Base-by-base conservation (phyloP, 805 yeast species). In the Metschnikowia proteae region DNA sequence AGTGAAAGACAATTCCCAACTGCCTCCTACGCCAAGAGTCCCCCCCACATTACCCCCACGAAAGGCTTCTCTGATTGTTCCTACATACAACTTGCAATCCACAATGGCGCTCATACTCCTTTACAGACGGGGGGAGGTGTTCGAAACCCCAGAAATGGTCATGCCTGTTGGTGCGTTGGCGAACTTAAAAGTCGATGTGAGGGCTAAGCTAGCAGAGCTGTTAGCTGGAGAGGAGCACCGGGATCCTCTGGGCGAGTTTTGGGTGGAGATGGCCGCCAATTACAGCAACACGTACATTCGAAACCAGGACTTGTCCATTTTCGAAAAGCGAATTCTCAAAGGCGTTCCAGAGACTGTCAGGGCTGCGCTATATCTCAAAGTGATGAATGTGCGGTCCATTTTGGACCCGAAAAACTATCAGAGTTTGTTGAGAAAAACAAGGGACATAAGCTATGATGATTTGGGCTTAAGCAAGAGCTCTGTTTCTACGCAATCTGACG, bases 271-370 rank as follows among this genome's bases (percentile, higher is more conserved):
- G 30, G 50, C 60, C 35, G 50, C 46, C 11, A 57, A 59, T 35
- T 56, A 50, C 51, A 49, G 51, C 37, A 50, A 45, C 27, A 59
- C 47, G 38, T 49, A 40, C 25, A 38, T 60, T 5, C 35, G 46
- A 13, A 45, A 50, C 22, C 45, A 49, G 38, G 39, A 47, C 26
- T 39, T 44, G 10, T 47, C 45, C 8, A 40, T 45, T 11, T 26
- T 57, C 11, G 60, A 57, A 28, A n/a, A 36, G 4, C 55, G 61
- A 7, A 41, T 72, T 17, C 30, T 57, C 1, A 33, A 46, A 3
- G 74, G 75, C 0, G 62, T 73, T 4, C 74, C 76, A 0, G 53
- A 34, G 2, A 52, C 56, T 2, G 53, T 66, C 39, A 57, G 75
- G 37, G 57, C 64, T 3, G 47, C 61, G n/a, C 63, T 68, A 0